Percentiles rank a stretch among this genome's conserved stretches.
Evolutionary conservation across 345 rosid genomes (phyloP).

Genomic region (Dipteronia sinensis): DNA sequence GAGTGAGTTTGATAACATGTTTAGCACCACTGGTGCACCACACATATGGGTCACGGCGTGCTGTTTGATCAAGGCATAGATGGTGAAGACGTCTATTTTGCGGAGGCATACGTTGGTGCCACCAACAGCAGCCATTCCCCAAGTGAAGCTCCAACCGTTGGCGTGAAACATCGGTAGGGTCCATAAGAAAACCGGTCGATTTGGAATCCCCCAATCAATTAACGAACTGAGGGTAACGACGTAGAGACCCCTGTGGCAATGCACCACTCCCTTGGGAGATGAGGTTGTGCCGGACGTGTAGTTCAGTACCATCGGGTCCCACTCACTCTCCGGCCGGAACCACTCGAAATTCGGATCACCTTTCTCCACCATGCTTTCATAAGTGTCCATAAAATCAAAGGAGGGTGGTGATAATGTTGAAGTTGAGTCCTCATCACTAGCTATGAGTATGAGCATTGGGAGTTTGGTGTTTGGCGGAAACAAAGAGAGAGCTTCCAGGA

Average conservation of each 20-base stretch:
- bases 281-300: slow-evolving; percentile 72
- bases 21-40: slow-evolving; percentile 57
- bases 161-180: slow-evolving; percentile 64
- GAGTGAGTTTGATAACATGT: slow-evolving; percentile 46
- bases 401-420: slow-evolving; percentile 1
- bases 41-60: slow-evolving; percentile 65
- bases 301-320: slow-evolving; percentile 57
- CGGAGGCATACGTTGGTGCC: slow-evolving; percentile 58
- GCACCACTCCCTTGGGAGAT: slow-evolving; percentile 58
- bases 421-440: slow-evolving; percentile 20
- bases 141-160: slow-evolving; percentile 58
- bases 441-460: slow-evolving; percentile 43
- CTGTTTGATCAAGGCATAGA: slow-evolving; percentile 40
- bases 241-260: slow-evolving; percentile 51
- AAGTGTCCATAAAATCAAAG: slow-evolving; percentile 35
- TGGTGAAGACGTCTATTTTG: slow-evolving; percentile 34
- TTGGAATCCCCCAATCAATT: slow-evolving; percentile 42
- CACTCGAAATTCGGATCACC: slow-evolving; percentile 46
- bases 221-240: slow-evolving; percentile 37
- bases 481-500: slow-evolving; percentile 46
- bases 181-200: slow-evolving; percentile 59
- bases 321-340: slow-evolving; percentile 43
- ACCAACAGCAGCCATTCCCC: slow-evolving; percentile 69
- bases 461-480: slow-evolving; percentile 29
- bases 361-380: slow-evolving; percentile 40